Evolutionary conservation across 192 early-diverging fungal genomes (phyloP).

Genomic region (Allomyces javanicus): DNA sequence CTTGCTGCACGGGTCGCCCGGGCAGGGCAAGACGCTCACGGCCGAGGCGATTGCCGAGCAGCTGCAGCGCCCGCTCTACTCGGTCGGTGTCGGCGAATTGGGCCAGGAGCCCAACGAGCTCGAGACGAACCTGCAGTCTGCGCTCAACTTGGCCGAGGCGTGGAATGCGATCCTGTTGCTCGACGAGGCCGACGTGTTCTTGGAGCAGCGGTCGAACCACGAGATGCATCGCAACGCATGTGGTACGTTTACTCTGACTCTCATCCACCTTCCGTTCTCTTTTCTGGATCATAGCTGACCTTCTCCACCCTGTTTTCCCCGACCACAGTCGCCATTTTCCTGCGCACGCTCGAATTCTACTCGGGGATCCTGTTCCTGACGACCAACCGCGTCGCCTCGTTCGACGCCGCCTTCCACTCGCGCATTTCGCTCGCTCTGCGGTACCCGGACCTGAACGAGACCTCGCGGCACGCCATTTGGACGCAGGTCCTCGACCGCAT

Average conservation of each 20-base stretch:
- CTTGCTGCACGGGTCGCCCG: constrained; percentile 34
- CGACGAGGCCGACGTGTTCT: constrained; percentile 38
- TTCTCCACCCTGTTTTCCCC: constrained; percentile 1
- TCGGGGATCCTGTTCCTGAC: constrained; percentile 41
- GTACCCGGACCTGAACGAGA: constrained; percentile 18
- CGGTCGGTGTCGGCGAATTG: constrained; percentile 36
- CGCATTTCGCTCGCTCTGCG: constrained; percentile 26
- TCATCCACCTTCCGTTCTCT: no score
- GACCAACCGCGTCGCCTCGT: constrained; percentile 31
- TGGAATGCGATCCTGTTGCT: constrained; percentile 33
- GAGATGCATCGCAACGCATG: constrained; percentile 28
- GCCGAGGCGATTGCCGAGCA: constrained; percentile 36
- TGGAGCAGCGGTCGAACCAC: constrained; percentile 24
- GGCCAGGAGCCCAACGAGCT: constrained; percentile 27
- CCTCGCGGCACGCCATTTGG: no score
- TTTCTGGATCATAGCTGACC: no score
- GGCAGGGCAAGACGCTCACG: constrained; percentile 35
- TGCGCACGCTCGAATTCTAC: constrained; percentile 38
- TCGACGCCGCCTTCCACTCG: constrained; percentile 32
- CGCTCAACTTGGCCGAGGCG: constrained; percentile 24
- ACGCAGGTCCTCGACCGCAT: no score
- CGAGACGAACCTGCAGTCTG: constrained; percentile 19
- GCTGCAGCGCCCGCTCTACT: constrained; percentile 31
- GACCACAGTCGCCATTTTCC: constrained; percentile 27
- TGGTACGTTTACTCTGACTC: no score